Percentiles rank a stretch among this genome's conserved stretches.
phyloP scores from a whole-genome alignment of 176 grass and related monocot genomes.

The Echinochloa phyllopogon region DNA sequence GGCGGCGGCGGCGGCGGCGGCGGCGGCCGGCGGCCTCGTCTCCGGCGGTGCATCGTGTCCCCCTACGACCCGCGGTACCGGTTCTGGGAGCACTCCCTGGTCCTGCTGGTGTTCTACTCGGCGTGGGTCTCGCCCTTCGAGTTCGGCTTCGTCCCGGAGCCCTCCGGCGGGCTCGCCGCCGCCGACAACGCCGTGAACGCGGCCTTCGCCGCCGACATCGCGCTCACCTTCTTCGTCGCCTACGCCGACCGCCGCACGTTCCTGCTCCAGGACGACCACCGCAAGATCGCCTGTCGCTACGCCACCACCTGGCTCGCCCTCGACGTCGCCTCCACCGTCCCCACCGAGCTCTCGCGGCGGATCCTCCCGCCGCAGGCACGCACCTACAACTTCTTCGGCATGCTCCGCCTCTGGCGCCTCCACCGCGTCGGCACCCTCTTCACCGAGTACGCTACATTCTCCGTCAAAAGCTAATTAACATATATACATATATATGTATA shows the following conservation, averaged over 20 bases:
- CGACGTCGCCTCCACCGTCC: conserved; percentile 53
- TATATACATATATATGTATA: no score
- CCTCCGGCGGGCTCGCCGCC: conserved; percentile 43
- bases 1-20: conserved; percentile 16
- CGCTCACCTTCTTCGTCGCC: conserved; percentile 84
- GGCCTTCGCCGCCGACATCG: conserved; percentile 76
- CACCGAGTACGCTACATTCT: neutral
- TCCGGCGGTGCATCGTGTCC: conserved; percentile 63
- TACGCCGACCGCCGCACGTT: conserved; percentile 47
- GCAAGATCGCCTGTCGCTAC: conserved; percentile 58
- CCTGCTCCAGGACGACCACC: conserved; percentile 67
- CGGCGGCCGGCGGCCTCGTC: neutral
- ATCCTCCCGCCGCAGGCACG: conserved; percentile 1
- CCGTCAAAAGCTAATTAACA: no score
- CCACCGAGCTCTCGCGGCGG: conserved; percentile 23
- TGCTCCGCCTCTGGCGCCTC: conserved; percentile 53
- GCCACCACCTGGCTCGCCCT: conserved; percentile 41
- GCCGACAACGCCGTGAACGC: conserved; percentile 64
- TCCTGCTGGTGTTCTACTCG: conserved; percentile 62
- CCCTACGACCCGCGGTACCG: conserved; percentile 67
- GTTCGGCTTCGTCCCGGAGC: conserved; percentile 59
- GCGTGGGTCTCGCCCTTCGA: conserved; percentile 85
- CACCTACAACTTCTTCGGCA: conserved; percentile 50
- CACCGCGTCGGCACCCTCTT: conserved; percentile 46
- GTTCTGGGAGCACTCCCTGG: conserved; percentile 35